Base-by-base conservation (phyloP, 2,329 filamentous ascomycete genomes). In the Beauveria asiatica region DNA sequence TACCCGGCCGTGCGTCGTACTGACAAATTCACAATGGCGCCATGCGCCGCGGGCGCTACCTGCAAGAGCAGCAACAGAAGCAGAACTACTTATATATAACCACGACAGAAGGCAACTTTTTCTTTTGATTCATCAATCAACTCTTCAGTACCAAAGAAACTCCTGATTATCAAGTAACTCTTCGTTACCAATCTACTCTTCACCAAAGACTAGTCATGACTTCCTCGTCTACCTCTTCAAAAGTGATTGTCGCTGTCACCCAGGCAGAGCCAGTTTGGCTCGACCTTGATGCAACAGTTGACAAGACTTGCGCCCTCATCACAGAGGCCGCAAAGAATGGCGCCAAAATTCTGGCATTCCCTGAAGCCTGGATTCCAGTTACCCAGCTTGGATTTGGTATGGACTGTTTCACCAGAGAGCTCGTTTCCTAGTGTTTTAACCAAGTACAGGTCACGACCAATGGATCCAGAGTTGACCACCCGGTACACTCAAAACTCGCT, bases 281-380 rank as follows among this genome's bases (percentile, higher is more conserved):
- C 3, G 65, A 69, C 37, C 57, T 68, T 1, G 60, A 61, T 3
- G 64, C 53, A 13, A 64, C 67, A 11, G 60, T 69, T n/a, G 61
- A 65, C n/a, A 69, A 69, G 41, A 61, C 49, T 19, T 51, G 49
- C 13, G 21, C 8, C n/a, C 49, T 51, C 49, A 39, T 51, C n/a
- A n/a, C 49, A 7, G 49, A 39, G 49, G 49, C 49, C 27, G 49
- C 49, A 64, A 19, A 62, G 2, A 78, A 81, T 57, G 80, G 78
- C 2, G 82, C 82, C 0, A 75, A 82, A 54, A 71, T 87, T 2
- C 67, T 87, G 10, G 74, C 76, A 0, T 83, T 83, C 61, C 76
- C 81, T 1, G 80, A 83, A 63, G 74, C 74, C 27, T 83, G 77
- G 75, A 74, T 83, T 25, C 79, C 80, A 0, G 80, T 0, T 83